Evolutionary conservation across 495 filamentous ascomycete genomes (phyloP).

Genomic region (Stereocaulon alpinum): DNA sequence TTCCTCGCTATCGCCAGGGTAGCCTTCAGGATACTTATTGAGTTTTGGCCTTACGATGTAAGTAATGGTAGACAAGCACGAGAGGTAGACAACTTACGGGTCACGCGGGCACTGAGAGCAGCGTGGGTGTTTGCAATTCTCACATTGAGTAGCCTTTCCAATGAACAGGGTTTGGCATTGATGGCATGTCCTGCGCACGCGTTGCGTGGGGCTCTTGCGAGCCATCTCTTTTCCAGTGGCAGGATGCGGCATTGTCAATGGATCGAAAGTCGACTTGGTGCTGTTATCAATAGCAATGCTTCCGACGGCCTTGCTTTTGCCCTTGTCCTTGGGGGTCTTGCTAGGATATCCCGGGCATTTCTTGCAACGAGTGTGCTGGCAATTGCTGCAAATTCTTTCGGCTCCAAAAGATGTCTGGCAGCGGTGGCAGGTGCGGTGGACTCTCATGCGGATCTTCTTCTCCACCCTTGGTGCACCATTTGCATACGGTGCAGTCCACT

Average conservation of each 20-base stretch:
- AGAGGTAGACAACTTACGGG: constrained; percentile 48
- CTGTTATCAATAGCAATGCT: constrained; percentile 20
- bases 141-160: constrained; percentile 50
- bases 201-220: constrained; percentile 54
- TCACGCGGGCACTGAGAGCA: constrained; percentile 76
- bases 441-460: constrained; percentile 84
- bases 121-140: constrained; percentile 60
- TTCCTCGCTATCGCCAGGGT: constrained; percentile 57
- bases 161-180: constrained; percentile 56
- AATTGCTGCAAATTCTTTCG: constrained; percentile 59
- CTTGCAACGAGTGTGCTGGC: constrained; percentile 66
- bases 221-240: constrained; percentile 60
- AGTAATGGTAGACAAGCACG: not conserved
- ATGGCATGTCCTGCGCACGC: constrained; percentile 69
- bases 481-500: constrained; percentile 51
- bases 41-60: constrained; percentile 47
- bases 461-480: constrained; percentile 61
- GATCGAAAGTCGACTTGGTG: constrained; percentile 22
- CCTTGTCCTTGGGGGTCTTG: constrained; percentile 37
- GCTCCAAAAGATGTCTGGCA: constrained; percentile 64
- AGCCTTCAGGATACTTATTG: constrained; percentile 65
- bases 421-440: constrained; percentile 72
- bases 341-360: constrained; percentile 66
- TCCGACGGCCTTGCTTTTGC: constrained; percentile 20
- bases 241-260: constrained; percentile 51